Percentiles rank a stretch among this genome's conserved stretches.
Evolutionary conservation across 2,329 filamentous ascomycete genomes (phyloP).

Genomic region (Dryadomyces sulphureus): DNA sequence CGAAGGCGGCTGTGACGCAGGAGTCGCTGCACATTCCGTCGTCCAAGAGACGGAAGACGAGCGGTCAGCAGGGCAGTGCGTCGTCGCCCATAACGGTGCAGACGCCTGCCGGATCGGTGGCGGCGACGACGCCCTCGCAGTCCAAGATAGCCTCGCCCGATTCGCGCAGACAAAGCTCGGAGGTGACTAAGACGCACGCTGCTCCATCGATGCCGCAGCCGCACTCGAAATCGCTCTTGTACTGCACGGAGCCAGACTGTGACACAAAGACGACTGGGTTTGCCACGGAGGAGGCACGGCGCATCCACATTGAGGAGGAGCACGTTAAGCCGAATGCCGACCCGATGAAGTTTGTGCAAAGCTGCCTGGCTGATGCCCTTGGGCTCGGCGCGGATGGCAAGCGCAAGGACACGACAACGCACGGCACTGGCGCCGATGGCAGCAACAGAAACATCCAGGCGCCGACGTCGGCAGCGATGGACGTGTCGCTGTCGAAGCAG

Average conservation of each 20-base stretch:
- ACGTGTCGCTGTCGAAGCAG: conserved; percentile 28
- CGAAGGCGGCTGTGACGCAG: conserved; percentile 34
- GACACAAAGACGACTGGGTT: conserved; percentile 35
- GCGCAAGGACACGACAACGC: conserved; percentile 19
- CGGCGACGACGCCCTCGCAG: conserved; percentile 21
- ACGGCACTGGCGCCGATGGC: conserved; percentile 15
- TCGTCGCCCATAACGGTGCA: conserved; percentile 20
- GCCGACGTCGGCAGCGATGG: conserved; percentile 21
- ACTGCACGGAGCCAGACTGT: conserved; percentile 40
- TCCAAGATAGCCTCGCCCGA: conserved; percentile 34
- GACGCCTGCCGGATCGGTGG: conserved; percentile 17
- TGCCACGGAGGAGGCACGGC: conserved; percentile 36
- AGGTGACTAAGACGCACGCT: conserved; percentile 8
- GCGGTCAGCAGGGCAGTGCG: conserved; percentile 20
- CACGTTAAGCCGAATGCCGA: conserved; percentile 41
- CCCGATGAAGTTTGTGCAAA: conserved; percentile 36
- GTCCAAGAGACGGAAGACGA: conserved; percentile 39
- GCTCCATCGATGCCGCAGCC: conserved; percentile 5
- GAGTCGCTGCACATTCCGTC: conserved; percentile 39
- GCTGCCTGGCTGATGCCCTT: conserved; percentile 31
- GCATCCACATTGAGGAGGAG: conserved; percentile 41
- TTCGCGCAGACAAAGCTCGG: conserved; percentile 20
- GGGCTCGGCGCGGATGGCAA: conserved; percentile 38
- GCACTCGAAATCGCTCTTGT: conserved; percentile 26
- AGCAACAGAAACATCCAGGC: too few species aligned